Percentiles rank a stretch among this genome's conserved stretches.
phyloP scores from a whole-genome alignment of 306 rosid genomes.

The Vigna trinervia region DNA sequence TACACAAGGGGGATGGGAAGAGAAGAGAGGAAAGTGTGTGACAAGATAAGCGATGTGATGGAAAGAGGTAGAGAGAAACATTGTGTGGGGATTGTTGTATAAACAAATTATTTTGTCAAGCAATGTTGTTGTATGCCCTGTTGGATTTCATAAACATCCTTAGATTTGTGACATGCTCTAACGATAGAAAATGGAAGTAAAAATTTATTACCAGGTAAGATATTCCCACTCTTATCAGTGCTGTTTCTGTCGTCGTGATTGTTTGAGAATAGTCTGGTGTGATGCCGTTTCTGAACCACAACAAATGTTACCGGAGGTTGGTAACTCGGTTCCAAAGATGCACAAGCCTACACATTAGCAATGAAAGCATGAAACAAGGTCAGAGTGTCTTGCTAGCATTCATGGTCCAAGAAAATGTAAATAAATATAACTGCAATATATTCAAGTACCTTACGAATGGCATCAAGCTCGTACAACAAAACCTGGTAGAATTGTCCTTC shows the following conservation, averaged over 20 bases:
- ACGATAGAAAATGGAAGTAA: background rate
- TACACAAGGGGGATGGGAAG: background rate
- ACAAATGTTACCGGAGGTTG: slow-evolving; percentile 89
- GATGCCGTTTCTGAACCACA: slow-evolving; percentile 84
- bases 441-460: slow-evolving; percentile 65
- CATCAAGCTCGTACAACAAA: slow-evolving; percentile 76
- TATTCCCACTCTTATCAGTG: slow-evolving; percentile 75
- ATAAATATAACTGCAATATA: background rate
- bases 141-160: background rate
- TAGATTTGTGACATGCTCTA: background rate
- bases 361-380: slow-evolving; percentile 10
- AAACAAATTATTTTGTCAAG: background rate
- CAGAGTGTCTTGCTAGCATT: background rate
- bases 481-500: slow-evolving; percentile 87
- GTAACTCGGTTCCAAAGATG: slow-evolving; percentile 76
- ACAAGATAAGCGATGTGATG: background rate
- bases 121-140: background rate
- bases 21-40: background rate
- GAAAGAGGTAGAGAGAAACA: too few species aligned
- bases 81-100: background rate
- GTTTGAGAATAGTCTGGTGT: slow-evolving; percentile 70
- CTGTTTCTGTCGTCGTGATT: slow-evolving; percentile 64
- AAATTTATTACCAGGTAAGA: slow-evolving; percentile 66
- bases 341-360: slow-evolving; percentile 65
- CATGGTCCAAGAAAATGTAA: background rate